Conservation (phyloP, 306 rosid species). For the Citrullus mucosospermus region DNA sequence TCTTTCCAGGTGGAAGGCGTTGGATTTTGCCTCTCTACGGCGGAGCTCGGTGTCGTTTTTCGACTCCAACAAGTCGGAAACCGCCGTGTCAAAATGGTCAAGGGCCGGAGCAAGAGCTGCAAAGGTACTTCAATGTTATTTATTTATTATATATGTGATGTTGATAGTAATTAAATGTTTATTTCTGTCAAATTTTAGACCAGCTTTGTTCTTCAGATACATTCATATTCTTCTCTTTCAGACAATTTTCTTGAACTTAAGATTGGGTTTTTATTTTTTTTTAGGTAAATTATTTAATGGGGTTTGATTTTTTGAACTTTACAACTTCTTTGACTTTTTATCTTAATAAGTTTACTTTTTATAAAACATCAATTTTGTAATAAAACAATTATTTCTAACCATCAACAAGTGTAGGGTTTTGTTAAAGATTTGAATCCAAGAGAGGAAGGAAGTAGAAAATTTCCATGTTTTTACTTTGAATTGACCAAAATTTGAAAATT, state of each 20-base stretch:
- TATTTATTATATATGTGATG: not conserved
- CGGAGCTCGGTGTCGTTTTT: conserved; percentile 42
- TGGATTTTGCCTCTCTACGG: conserved; percentile 46
- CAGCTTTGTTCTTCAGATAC: not conserved
- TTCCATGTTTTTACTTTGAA: not conserved
- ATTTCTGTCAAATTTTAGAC: not conserved
- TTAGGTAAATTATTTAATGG: not conserved
- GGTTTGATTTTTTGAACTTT: not conserved
- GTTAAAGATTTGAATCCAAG: not conserved
- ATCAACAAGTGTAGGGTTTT: not conserved
- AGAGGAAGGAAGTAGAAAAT: not conserved
- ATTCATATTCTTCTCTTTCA: not conserved
- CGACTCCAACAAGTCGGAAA: conserved; percentile 48
- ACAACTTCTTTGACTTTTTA: not conserved
- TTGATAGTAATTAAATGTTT: not conserved
- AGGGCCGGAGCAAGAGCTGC: conserved; percentile 74
- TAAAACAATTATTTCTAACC: not conserved
- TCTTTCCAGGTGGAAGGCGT: conserved; percentile 61
- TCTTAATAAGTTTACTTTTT: not conserved
- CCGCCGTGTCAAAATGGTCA: conserved; percentile 64
- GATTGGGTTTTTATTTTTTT: not conserved
- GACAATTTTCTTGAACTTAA: not conserved
- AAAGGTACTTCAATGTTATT: conserved; percentile 32
- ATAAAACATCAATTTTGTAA: not conserved
- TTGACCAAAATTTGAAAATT: not conserved